Conservation (phyloP, 2,329 filamentous ascomycete species). For the Lizonia empirigonia region DNA sequence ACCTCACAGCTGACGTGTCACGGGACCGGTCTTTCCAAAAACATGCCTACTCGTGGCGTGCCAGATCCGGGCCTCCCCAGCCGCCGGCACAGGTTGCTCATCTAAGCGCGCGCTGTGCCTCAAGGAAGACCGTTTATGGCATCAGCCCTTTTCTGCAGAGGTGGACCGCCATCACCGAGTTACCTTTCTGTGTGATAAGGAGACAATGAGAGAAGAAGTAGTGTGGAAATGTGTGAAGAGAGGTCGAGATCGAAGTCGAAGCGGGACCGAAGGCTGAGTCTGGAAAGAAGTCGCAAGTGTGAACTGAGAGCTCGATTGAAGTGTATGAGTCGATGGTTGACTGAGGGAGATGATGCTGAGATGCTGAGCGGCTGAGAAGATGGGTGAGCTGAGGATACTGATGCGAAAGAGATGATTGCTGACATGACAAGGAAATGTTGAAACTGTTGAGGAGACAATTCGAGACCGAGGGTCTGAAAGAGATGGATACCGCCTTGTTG, state of each 20-base stretch:
- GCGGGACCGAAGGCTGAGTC: neutral
- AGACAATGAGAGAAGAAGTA: slow-evolving; percentile 4
- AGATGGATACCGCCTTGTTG: neutral
- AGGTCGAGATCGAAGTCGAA: neutral
- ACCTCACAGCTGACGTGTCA: slow-evolving; percentile 12
- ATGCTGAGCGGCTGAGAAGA: neutral
- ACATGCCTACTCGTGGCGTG: slow-evolving; percentile 8
- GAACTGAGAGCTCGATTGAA: no score
- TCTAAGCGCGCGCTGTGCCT: slow-evolving; percentile 13
- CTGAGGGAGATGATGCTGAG: neutral
- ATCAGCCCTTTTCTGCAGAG: slow-evolving; percentile 11
- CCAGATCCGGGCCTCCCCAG: slow-evolving; percentile 13
- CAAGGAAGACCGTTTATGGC: slow-evolving; percentile 14
- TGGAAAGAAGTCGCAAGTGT: neutral
- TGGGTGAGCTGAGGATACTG: neutral
- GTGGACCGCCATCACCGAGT: slow-evolving; percentile 9
- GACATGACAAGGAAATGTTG: no score
- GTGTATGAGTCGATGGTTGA: no score
- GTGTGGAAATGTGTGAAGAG: neutral
- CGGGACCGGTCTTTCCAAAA: neutral
- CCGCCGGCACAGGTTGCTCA: slow-evolving; percentile 17
- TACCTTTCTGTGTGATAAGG: slow-evolving; percentile 12
- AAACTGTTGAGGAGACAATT: neutral
- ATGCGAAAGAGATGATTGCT: neutral
- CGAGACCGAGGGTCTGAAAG: neutral